phyloP scores from a whole-genome alignment of 2,329 filamentous ascomycete genomes.

The Colletotrichum viniferum region DNA sequence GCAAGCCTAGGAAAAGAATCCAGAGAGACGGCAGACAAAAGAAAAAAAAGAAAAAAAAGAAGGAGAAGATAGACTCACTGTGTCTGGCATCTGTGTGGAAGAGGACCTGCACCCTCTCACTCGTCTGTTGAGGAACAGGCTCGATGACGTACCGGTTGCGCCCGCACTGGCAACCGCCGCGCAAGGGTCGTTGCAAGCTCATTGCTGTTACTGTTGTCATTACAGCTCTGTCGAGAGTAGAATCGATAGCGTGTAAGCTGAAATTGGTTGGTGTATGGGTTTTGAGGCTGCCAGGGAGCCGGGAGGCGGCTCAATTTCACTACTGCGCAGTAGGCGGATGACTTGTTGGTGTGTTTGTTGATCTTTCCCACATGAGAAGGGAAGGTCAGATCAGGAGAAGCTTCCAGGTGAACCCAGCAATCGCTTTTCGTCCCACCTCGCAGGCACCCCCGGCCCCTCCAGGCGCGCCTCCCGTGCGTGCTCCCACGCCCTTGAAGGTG shows the following conservation, averaged over 20 bases:
- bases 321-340: not conserved
- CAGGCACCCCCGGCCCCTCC: not conserved
- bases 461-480: not conserved
- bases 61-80: constrained; percentile 61
- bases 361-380: not conserved
- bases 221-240: not conserved
- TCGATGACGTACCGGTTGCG: constrained; percentile 81
- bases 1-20: not conserved
- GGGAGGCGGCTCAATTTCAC: not conserved
- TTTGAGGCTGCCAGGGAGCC: not conserved
- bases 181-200: constrained; percentile 59
- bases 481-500: not conserved
- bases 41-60: too few species aligned
- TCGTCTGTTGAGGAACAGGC: constrained; percentile 61
- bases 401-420: constrained; percentile 19
- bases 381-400: constrained; percentile 9
- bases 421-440: not conserved
- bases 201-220: constrained; percentile 35
- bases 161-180: constrained; percentile 83
- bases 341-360: constrained; percentile 3
- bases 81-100: constrained; percentile 75
- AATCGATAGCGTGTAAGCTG: not conserved
- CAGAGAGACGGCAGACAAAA: not conserved
- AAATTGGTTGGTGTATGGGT: not conserved
- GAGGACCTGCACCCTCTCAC: constrained; percentile 67